Conservation (phyloP, 1,139 yeast genomes). For the Debaryomyces psychrophilus region DNA sequence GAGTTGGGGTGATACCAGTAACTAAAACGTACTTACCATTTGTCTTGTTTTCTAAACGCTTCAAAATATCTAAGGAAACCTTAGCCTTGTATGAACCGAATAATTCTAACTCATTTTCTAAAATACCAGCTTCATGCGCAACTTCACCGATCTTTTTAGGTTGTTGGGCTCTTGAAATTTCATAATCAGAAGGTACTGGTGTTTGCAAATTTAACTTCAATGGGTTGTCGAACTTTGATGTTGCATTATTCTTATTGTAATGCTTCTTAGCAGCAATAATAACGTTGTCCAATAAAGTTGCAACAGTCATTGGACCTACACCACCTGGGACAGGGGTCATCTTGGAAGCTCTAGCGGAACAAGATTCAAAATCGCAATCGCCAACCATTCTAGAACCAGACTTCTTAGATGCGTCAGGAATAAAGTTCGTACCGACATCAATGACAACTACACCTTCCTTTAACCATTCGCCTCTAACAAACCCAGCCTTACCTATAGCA, state of each 20-base stretch:
- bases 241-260: slow-evolving; percentile 44
- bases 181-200: slow-evolving; percentile 95
- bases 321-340: slow-evolving; percentile 99
- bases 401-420: slow-evolving; percentile 74
- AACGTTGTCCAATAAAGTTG: slow-evolving; percentile 89
- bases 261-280: slow-evolving; percentile 74
- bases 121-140: slow-evolving; percentile 83
- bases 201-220: slow-evolving; percentile 63
- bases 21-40: slow-evolving; percentile 92
- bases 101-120: slow-evolving; percentile 82
- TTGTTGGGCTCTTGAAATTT: slow-evolving; percentile 84
- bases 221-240: slow-evolving; percentile 60
- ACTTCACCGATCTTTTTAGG: slow-evolving; percentile 84
- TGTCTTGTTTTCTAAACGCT: slow-evolving; percentile 66
- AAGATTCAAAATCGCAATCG: slow-evolving; percentile 82
- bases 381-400: slow-evolving; percentile 90
- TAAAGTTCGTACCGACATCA: slow-evolving; percentile 95
- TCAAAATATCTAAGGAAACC: slow-evolving; percentile 73
- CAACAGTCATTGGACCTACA: slow-evolving; percentile 99
- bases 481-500: slow-evolving; percentile 85
- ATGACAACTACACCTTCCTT: slow-evolving; percentile 83
- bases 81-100: slow-evolving; percentile 94
- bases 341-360: slow-evolving; percentile 65
- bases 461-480: slow-evolving; percentile 88
- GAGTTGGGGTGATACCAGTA: slow-evolving; percentile 98